Conservation (phyloP, 805 yeast genomes). For the Candida qinlingensis region DNA sequence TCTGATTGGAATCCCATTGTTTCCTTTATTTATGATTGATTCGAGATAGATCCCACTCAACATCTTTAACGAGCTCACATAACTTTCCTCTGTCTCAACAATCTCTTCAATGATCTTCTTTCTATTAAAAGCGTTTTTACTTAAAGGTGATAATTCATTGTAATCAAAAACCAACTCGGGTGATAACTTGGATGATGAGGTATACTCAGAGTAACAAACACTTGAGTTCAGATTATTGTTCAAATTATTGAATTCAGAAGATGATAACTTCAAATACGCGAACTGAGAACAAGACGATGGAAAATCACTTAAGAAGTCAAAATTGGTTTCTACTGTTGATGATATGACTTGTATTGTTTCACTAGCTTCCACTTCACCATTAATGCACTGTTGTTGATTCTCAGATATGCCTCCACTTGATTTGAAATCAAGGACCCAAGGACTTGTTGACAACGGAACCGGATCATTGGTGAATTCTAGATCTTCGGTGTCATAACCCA, state of each 20-base stretch:
- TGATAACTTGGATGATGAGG: slow-evolving; percentile 19
- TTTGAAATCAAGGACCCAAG: slow-evolving; percentile 1
- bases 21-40: slow-evolving; percentile 29
- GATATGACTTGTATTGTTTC: not conserved
- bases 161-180: slow-evolving; percentile 8
- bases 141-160: slow-evolving; percentile 12
- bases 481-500: not conserved
- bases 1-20: slow-evolving; percentile 32
- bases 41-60: slow-evolving; percentile 39
- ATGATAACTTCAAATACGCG: slow-evolving; percentile 6
- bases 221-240: not conserved
- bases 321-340: not conserved
- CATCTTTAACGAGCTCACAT: slow-evolving; percentile 39
- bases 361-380: not conserved
- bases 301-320: slow-evolving; percentile 6
- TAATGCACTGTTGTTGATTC: not conserved
- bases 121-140: slow-evolving; percentile 18
- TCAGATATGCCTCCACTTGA: not conserved
- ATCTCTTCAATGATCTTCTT: slow-evolving; percentile 40
- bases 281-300: slow-evolving; percentile 11
- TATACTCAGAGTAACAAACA: slow-evolving; percentile 5
- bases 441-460: not conserved
- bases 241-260: slow-evolving; percentile 5
- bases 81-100: slow-evolving; percentile 41
- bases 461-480: not conserved